Evolutionary conservation across 495 filamentous ascomycete species (phyloP).

Genomic region (Tuber umbilicatum): DNA sequence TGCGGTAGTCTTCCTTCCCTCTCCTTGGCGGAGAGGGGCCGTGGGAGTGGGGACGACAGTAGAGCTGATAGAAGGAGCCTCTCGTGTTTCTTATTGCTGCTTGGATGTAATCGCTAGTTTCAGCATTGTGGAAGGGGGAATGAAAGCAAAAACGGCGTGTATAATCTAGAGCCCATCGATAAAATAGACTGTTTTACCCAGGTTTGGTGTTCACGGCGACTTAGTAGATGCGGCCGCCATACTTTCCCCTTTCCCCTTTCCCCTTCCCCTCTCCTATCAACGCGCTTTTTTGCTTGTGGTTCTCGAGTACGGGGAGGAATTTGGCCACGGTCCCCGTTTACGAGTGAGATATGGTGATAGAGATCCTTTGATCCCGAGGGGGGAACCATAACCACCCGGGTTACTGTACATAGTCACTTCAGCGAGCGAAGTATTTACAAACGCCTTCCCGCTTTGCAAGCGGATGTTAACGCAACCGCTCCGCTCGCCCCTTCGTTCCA

Average conservation of each 20-base stretch:
- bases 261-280: background rate
- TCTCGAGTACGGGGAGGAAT: background rate
- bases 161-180: background rate
- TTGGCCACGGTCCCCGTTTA: background rate
- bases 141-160: background rate
- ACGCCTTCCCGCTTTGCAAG: background rate
- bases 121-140: background rate
- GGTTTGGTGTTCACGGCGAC: background rate
- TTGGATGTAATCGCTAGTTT: background rate
- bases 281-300: background rate
- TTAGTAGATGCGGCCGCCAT: background rate
- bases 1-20: conserved; percentile 48
- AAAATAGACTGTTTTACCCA: background rate
- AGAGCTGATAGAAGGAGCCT: background rate
- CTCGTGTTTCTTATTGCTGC: background rate
- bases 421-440: background rate
- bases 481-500: background rate
- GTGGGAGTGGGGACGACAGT: background rate
- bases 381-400: background rate
- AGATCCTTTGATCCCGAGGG: background rate
- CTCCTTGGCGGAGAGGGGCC: background rate
- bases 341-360: background rate
- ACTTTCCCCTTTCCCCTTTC: background rate
- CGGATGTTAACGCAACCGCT: background rate
- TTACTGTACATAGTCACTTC: background rate